phyloP scores from a whole-genome alignment of 2,329 filamentous ascomycete genomes.

The Pestalotiopsis sp. region DNA sequence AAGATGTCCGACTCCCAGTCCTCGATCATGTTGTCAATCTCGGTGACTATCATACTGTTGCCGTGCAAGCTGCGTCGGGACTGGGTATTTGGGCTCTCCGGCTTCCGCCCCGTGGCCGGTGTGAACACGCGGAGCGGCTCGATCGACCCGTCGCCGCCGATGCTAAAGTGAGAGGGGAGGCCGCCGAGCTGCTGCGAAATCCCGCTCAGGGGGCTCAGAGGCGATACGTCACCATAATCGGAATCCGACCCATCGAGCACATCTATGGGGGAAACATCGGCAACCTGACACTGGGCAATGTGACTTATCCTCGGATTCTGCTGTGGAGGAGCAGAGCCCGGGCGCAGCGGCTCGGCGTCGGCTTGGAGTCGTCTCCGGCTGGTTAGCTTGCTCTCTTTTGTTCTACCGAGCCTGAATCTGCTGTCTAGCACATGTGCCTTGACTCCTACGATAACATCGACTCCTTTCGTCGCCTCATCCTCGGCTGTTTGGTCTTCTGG shows the following conservation, averaged over 20 bases:
- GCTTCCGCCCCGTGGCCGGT: neutral
- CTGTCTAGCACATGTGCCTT: neutral
- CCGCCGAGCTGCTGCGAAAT: neutral
- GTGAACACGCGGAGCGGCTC: neutral
- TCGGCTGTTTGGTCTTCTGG: no score
- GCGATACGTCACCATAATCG: neutral
- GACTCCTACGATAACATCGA: neutral
- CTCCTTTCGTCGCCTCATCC: neutral
- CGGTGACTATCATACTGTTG: neutral
- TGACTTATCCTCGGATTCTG: neutral
- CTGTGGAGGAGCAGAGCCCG: neutral
- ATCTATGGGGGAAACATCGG: neutral
- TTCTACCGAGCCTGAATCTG: neutral
- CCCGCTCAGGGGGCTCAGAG: neutral
- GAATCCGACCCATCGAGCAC: neutral
- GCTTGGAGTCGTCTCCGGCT: neutral
- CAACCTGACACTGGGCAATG: neutral
- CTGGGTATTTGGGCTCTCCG: neutral
- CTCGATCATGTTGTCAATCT: neutral
- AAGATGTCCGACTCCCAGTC: conserved; percentile 6
- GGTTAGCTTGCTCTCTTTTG: neutral
- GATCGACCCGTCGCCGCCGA: neutral
- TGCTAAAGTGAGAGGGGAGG: neutral
- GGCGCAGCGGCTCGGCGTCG: neutral
- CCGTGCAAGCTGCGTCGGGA: neutral